phyloP scores from a whole-genome alignment of 2,329 filamentous ascomycete species.

The Eutypa lata region DNA sequence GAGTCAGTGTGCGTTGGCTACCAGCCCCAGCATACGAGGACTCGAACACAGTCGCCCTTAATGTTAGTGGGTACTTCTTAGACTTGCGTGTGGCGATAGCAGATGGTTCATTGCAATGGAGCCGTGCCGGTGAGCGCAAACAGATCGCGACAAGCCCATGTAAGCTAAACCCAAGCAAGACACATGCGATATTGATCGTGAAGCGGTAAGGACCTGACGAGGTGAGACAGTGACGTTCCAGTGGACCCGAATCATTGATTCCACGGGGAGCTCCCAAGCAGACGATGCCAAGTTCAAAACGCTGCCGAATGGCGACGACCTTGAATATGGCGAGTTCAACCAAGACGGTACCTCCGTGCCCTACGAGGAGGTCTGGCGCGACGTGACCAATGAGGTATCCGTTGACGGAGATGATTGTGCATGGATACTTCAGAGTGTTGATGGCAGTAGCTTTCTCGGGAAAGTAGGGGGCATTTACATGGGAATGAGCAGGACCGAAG shows the following conservation, averaged over 20 bases:
- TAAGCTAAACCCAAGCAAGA: slow-evolving; percentile 1
- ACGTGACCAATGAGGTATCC: slow-evolving; percentile 11
- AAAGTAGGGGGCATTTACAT: slow-evolving; percentile 16
- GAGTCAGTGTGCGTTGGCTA: slow-evolving; percentile 22
- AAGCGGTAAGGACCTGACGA: not conserved
- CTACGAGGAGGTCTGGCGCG: slow-evolving; percentile 21
- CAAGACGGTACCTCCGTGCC: slow-evolving; percentile 10
- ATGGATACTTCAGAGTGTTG: slow-evolving; percentile 18
- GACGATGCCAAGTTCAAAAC: slow-evolving; percentile 19
- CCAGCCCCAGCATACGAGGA: slow-evolving; percentile 19
- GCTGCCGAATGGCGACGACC: slow-evolving; percentile 18
- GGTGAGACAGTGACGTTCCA: slow-evolving; percentile 14
- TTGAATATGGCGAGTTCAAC: slow-evolving; percentile 15
- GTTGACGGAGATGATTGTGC: slow-evolving; percentile 4
- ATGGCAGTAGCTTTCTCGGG: slow-evolving; percentile 15
- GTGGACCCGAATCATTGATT: slow-evolving; percentile 23
- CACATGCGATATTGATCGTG: not conserved
- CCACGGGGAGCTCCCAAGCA: slow-evolving; percentile 10
- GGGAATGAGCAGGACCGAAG: slow-evolving; percentile 1
- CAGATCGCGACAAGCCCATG: slow-evolving; percentile 14
- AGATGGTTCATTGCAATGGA: slow-evolving; percentile 16
- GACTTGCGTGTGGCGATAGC: slow-evolving; percentile 8
- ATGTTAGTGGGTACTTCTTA: slow-evolving; percentile 22
- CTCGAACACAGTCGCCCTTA: slow-evolving; percentile 20
- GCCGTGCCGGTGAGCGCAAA: slow-evolving; percentile 16